These are phyloP conservation scores for Trichoderma sp. DNA, from an alignment of 2,329 filamentous ascomycete species.

Conservation along the genomic window DNA sequence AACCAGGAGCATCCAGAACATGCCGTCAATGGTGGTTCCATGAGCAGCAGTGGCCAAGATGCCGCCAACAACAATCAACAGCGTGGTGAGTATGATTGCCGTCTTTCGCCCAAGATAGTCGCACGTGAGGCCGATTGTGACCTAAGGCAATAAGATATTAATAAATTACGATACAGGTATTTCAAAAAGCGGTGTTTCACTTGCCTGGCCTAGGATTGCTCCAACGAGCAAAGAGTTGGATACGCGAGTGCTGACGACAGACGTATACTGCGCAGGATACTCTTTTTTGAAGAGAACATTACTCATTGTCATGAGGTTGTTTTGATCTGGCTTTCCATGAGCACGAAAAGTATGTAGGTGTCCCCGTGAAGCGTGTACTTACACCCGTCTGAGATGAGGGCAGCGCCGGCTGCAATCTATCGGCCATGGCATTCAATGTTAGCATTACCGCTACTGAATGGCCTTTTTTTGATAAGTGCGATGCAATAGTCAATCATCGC, in stretches of 20 bases:
- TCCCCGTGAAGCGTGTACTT: neutral
- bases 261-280: constrained; percentile 41
- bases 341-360: no score
- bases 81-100: constrained; percentile 49
- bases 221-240: constrained; percentile 46
- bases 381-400: constrained; percentile 40
- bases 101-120: constrained; percentile 52
- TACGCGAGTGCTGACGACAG: constrained; percentile 43
- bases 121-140: constrained; percentile 45
- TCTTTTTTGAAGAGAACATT: constrained; percentile 38
- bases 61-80: constrained; percentile 49
- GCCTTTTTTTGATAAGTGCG: neutral
- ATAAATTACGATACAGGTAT: no score
- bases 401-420: constrained; percentile 37
- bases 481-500: neutral
- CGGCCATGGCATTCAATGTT: neutral
- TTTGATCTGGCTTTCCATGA: constrained; percentile 32
- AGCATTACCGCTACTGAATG: neutral
- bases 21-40: constrained; percentile 48
- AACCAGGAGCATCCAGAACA: constrained; percentile 57
- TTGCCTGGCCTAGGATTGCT: constrained; percentile 44
- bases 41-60: constrained; percentile 50
- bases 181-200: constrained; percentile 28
- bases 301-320: constrained; percentile 42
- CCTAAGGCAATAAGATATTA: no score